Conservation (phyloP, 1,139 yeast species). For the Zygosaccharomyces sapae region DNA sequence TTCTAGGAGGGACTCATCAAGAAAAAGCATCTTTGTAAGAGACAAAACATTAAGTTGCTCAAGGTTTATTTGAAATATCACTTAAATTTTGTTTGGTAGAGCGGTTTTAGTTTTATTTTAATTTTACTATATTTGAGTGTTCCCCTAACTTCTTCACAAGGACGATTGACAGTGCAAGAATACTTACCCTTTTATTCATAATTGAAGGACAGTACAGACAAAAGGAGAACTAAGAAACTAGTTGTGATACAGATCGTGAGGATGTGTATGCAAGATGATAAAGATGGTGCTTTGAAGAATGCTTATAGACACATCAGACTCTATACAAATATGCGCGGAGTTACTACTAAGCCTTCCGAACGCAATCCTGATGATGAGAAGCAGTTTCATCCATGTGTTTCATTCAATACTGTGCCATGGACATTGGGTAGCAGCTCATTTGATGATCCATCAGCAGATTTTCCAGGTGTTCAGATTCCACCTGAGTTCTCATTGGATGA, state of each 20-base stretch:
- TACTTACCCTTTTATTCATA: neutral
- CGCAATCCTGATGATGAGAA: neutral
- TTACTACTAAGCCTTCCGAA: neutral
- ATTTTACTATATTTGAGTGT: no score
- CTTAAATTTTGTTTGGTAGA: no score
- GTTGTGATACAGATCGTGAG: no score
- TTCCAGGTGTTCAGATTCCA: conserved; percentile 27
- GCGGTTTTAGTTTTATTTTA: no score
- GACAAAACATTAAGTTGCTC: no score
- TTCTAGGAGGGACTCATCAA: no score
- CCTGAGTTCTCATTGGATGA: conserved; percentile 33
- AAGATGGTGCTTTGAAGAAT: conserved; percentile 20
- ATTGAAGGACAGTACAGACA: neutral
- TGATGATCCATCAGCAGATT: conserved; percentile 24
- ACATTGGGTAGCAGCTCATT: conserved; percentile 20
- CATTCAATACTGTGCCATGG: conserved; percentile 36
- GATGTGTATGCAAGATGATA: conserved; percentile 11
- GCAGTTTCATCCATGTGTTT: conserved; percentile 30
- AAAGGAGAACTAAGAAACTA: no score
- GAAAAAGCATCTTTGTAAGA: no score
- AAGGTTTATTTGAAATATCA: no score
- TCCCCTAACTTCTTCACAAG: no score
- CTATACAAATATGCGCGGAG: conserved; percentile 8
- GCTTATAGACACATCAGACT: conserved; percentile 18
- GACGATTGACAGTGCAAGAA: no score